Percentiles rank a stretch among this genome's conserved stretches.
These are phyloP conservation scores for Erythrobasidium hasegawianum DNA, from an alignment of 1,284 basidiomycete genomes.

Conservation along the genomic window DNA sequence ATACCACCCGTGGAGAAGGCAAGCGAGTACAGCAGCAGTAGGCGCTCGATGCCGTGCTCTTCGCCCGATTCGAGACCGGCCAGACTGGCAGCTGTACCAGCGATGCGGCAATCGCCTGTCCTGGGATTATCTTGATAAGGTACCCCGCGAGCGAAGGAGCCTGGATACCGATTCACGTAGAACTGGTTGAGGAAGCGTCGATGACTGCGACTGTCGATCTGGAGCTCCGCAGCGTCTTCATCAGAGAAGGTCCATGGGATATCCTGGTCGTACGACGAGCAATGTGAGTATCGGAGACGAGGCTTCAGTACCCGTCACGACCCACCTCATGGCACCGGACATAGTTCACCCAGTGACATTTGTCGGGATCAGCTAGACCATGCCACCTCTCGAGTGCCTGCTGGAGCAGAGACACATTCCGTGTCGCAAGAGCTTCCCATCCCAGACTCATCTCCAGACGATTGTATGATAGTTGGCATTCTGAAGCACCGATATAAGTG, in stretches of 20 bases:
- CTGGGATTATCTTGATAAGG: slow-evolving; percentile 36
- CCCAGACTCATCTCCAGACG: slow-evolving; percentile 20
- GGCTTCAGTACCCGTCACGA: not conserved
- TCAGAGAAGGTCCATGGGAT: slow-evolving; percentile 20
- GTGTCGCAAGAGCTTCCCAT: slow-evolving; percentile 31
- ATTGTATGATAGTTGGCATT: slow-evolving; percentile 16
- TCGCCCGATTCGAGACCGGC: slow-evolving; percentile 40
- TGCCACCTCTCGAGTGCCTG: slow-evolving; percentile 19
- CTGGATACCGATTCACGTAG: slow-evolving; percentile 38
- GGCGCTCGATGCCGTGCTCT: slow-evolving; percentile 36
- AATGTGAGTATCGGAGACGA: not conserved
- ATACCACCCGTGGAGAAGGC: slow-evolving; percentile 39
- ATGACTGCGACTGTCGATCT: slow-evolving; percentile 10
- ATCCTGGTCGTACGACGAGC: not conserved
- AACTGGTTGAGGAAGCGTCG: slow-evolving; percentile 29
- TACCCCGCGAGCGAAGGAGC: slow-evolving; percentile 37
- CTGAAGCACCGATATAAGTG: not conserved
- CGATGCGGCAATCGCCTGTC: slow-evolving; percentile 36
- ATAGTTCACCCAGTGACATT: slow-evolving; percentile 30
- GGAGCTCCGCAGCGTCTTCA: slow-evolving; percentile 18
- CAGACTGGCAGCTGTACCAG: slow-evolving; percentile 38
- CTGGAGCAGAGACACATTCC: slow-evolving; percentile 26
- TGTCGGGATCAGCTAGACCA: not conserved
- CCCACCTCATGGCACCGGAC: slow-evolving; percentile 11
- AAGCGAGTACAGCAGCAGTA: slow-evolving; percentile 36